Conservation (phyloP, 495 filamentous ascomycete species). For the Delitschia confertaspora region DNA sequence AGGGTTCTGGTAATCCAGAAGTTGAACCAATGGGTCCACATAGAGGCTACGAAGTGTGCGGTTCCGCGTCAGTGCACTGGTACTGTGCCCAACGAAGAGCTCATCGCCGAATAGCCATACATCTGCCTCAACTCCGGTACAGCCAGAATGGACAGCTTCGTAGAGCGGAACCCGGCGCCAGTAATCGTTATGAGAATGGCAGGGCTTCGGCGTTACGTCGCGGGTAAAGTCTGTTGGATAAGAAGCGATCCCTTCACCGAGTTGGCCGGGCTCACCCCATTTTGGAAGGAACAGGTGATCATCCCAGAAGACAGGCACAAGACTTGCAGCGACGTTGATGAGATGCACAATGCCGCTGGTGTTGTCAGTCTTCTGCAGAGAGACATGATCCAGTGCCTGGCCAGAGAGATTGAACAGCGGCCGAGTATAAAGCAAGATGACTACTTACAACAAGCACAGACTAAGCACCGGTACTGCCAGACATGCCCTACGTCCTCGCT, state of each 20-base stretch:
- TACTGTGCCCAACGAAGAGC: slow-evolving; percentile 41
- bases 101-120: slow-evolving; percentile 60
- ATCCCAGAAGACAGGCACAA: slow-evolving; percentile 48
- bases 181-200: slow-evolving; percentile 87
- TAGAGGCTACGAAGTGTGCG: slow-evolving; percentile 34
- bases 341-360: slow-evolving; percentile 33
- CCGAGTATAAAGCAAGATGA: neutral
- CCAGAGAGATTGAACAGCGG: slow-evolving; percentile 3
- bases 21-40: slow-evolving; percentile 30
- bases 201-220: slow-evolving; percentile 58
- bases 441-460: slow-evolving; percentile 26
- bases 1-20: slow-evolving; percentile 30
- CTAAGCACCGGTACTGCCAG: slow-evolving; percentile 8
- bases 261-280: slow-evolving; percentile 44
- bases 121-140: slow-evolving; percentile 71
- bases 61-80: slow-evolving; percentile 24
- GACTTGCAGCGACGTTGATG: slow-evolving; percentile 43
- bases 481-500: slow-evolving; percentile 7
- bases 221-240: slow-evolving; percentile 72
- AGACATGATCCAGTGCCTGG: slow-evolving; percentile 3
- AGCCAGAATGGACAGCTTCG: slow-evolving; percentile 57
- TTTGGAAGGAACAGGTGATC: slow-evolving; percentile 45
- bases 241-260: slow-evolving; percentile 43
- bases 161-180: slow-evolving; percentile 71
- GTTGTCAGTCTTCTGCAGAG: neutral